Percentiles rank a stretch among this genome's conserved stretches.
phyloP scores from a whole-genome alignment of 1,139 yeast species.

The Suhomyces bolitotheri region DNA sequence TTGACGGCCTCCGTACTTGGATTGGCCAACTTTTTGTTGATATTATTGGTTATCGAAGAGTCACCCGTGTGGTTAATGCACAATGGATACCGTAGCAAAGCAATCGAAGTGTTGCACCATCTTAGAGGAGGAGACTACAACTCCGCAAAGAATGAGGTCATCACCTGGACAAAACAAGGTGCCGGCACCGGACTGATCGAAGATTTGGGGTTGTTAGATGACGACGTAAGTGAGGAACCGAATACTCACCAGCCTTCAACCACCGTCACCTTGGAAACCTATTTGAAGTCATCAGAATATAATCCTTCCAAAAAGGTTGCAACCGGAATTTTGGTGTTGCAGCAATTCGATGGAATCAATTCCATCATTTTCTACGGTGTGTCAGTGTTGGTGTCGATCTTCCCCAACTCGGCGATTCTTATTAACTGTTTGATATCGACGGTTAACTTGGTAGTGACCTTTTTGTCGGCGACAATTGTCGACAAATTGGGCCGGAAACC shows the following conservation, averaged over 20 bases:
- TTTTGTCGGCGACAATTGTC: constrained; percentile 67
- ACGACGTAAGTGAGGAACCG: constrained; percentile 20
- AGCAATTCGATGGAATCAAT: constrained; percentile 91
- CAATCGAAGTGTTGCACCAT: constrained; percentile 37
- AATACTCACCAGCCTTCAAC: constrained; percentile 5
- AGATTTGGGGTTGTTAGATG: constrained; percentile 12
- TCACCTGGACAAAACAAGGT: constrained; percentile 30
- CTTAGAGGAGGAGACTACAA: constrained; percentile 46
- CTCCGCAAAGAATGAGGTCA: constrained; percentile 39
- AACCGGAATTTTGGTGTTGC: constrained; percentile 76
- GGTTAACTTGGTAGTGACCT: constrained; percentile 72
- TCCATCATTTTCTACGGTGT: constrained; percentile 92
- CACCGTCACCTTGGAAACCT: constrained; percentile 30
- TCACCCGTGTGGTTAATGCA: constrained; percentile 79
- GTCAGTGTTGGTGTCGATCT: constrained; percentile 63
- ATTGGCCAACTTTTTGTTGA: constrained; percentile 43
- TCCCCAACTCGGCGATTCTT: constrained; percentile 68
- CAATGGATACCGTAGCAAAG: constrained; percentile 34
- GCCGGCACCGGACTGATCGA: constrained; percentile 6
- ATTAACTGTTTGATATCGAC: constrained; percentile 75
- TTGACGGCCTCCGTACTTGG: constrained; percentile 61
- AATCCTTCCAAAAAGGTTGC: constrained; percentile 63
- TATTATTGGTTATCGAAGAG: constrained; percentile 56
- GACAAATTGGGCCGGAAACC: constrained; percentile 78
- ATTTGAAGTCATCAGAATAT: constrained; percentile 53